These are phyloP conservation scores for Tulasnella sp. DNA, from an alignment of 768 basidiomycete species.

Conservation along the genomic window DNA sequence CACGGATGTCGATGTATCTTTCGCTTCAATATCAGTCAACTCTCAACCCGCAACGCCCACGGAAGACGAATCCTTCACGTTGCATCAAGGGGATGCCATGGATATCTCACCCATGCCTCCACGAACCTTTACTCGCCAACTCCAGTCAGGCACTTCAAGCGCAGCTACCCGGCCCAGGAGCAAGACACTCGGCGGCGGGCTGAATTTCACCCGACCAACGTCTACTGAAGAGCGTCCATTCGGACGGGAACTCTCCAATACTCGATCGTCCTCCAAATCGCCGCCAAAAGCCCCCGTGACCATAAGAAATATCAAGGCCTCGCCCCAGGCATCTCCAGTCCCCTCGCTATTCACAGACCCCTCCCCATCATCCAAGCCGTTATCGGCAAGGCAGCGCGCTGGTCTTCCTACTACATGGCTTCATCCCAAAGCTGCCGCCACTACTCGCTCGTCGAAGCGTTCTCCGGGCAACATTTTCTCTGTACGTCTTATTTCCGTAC, in stretches of 20 bases:
- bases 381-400: slow-evolving; percentile 11
- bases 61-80: slow-evolving; percentile 4
- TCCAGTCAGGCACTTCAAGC: slow-evolving; percentile 8
- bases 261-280: not conserved
- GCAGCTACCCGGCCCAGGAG: slow-evolving; percentile 5
- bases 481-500: slow-evolving; percentile 15
- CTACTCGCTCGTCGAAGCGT: slow-evolving; percentile 21
- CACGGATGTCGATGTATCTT: slow-evolving; percentile 21
- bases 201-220: not conserved
- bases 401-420: slow-evolving; percentile 23
- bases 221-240: slow-evolving; percentile 18
- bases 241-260: slow-evolving; percentile 27
- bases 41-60: slow-evolving; percentile 1
- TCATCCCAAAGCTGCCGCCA: not conserved
- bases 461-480: slow-evolving; percentile 26
- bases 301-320: not conserved
- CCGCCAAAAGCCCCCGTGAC: slow-evolving; percentile 18
- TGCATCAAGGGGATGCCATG: slow-evolving; percentile 7
- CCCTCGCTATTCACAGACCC: slow-evolving; percentile 12
- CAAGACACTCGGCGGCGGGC: slow-evolving; percentile 24
- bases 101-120: slow-evolving; percentile 25
- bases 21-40: slow-evolving; percentile 21
- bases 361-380: slow-evolving; percentile 17
- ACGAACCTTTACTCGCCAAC: not conserved
- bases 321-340: slow-evolving; percentile 9